Evolutionary conservation across 1,284 basidiomycete genomes (phyloP).

Genomic region (Vanrija humicola): DNA sequence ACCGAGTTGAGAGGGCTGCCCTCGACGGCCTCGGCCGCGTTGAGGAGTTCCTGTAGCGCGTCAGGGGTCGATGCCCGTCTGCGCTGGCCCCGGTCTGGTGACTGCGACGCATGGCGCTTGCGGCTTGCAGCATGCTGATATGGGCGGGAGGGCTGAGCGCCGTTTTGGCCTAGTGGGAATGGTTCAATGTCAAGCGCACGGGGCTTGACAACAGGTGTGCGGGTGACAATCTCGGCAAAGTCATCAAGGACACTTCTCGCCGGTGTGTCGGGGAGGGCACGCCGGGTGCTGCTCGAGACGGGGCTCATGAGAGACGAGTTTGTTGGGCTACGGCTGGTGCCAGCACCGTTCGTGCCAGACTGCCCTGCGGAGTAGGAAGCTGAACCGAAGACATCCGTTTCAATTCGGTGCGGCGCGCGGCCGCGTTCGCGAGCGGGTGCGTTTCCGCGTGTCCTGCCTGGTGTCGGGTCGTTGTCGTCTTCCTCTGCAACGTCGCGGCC

Average conservation of each 20-base stretch:
- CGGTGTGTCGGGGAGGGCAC: constrained; percentile 36
- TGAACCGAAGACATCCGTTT: neutral
- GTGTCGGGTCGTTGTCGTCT: constrained; percentile 20
- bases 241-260: constrained; percentile 43
- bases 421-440: neutral
- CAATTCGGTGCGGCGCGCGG: neutral
- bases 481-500: constrained; percentile 38
- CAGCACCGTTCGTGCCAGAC: neutral
- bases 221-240: constrained; percentile 43
- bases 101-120: constrained; percentile 32
- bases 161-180: neutral
- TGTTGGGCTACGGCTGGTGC: constrained; percentile 27
- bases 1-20: constrained; percentile 37
- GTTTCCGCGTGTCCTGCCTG: constrained; percentile 3
- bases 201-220: constrained; percentile 32
- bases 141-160: too few relatives aligned
- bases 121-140: constrained; percentile 1
- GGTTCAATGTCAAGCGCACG: constrained; percentile 1
- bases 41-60: constrained; percentile 38
- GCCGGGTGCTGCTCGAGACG: constrained; percentile 29
- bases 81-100: constrained; percentile 11
- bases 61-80: constrained; percentile 31
- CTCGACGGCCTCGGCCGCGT: constrained; percentile 43
- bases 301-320: constrained; percentile 40
- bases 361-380: too few relatives aligned